Conservation (phyloP, 257 asterid genomes). For the Cruciata laevipes region DNA sequence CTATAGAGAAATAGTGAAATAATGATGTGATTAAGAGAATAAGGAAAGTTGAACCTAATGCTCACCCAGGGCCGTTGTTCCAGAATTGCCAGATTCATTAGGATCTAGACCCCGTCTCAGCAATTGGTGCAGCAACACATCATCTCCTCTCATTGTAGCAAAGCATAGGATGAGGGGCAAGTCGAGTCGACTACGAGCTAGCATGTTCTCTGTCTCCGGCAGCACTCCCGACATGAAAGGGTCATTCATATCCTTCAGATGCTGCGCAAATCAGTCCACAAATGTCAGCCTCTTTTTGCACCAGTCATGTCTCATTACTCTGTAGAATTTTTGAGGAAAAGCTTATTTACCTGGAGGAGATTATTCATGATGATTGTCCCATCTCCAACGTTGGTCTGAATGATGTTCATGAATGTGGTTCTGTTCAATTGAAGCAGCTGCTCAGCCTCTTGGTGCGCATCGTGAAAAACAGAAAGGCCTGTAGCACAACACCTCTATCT, state of each 20-base stretch:
- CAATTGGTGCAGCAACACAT: constrained; percentile 69
- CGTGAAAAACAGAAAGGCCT: constrained; percentile 84
- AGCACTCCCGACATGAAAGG: constrained; percentile 90
- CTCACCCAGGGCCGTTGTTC: constrained; percentile 63
- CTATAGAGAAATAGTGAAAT: not conserved
- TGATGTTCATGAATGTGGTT: constrained; percentile 62
- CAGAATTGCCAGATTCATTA: constrained; percentile 65
- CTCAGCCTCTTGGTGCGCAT: constrained; percentile 72
- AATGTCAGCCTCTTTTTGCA: not conserved
- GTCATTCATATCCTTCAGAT: constrained; percentile 63
- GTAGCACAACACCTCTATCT: constrained; percentile 82
- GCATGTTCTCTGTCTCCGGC: constrained; percentile 74
- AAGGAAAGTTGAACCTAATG: not conserved
- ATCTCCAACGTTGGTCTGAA: constrained; percentile 87
- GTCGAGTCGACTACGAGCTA: constrained; percentile 89
- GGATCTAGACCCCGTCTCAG: constrained; percentile 85
- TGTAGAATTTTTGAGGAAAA: not conserved
- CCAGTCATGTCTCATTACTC: not conserved
- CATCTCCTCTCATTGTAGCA: constrained; percentile 85
- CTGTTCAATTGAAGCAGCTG: constrained; percentile 76
- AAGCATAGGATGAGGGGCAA: constrained; percentile 83
- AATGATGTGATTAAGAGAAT: not conserved
- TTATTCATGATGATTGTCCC: constrained; percentile 83
- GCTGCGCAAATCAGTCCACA: constrained; percentile 33
- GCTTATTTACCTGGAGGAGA: constrained; percentile 61